Evolutionary conservation across 345 rosid genomes (phyloP).

Genomic region (Draba incana): DNA sequence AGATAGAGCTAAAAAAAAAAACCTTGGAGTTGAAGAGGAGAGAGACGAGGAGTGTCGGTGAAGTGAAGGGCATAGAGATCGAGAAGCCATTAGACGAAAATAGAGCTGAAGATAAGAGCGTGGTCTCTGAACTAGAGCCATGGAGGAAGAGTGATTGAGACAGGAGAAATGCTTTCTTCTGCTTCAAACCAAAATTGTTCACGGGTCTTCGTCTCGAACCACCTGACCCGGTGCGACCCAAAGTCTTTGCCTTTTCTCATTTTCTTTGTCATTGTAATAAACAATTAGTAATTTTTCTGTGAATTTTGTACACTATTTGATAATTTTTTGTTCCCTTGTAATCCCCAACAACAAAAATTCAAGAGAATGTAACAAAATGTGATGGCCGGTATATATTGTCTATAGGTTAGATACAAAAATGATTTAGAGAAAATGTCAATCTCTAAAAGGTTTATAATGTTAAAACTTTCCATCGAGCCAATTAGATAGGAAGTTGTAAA

Average conservation of each 20-base stretch:
- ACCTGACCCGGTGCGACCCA: constrained; percentile 10
- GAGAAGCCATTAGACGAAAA: constrained; percentile 39
- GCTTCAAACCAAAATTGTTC: constrained; percentile 17
- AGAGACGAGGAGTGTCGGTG: constrained; percentile 28
- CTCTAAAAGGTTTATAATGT: constrained; percentile 16
- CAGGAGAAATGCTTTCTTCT: constrained; percentile 32
- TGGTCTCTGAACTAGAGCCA: constrained; percentile 42
- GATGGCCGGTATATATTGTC: constrained; percentile 9
- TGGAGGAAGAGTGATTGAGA: constrained; percentile 21
- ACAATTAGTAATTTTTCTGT: neutral
- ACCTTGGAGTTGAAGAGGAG: constrained; percentile 59
- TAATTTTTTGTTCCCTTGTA: neutral
- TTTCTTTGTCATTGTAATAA: neutral
- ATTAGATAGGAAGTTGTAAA: constrained; percentile 13
- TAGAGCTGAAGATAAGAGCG: constrained; percentile 34
- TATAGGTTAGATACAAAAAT: constrained; percentile 36
- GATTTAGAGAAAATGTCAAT: constrained; percentile 12
- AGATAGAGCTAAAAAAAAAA: neutral
- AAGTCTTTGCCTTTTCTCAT: neutral
- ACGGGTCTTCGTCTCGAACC: constrained; percentile 7
- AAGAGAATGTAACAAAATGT: neutral
- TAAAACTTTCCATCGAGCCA: constrained; percentile 17
- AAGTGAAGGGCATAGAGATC: constrained; percentile 19
- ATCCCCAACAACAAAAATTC: too few species aligned
- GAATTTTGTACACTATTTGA: neutral